Base-by-base conservation (phyloP, 1,284 basidiomycete genomes). In the Trametes hirsuta region DNA sequence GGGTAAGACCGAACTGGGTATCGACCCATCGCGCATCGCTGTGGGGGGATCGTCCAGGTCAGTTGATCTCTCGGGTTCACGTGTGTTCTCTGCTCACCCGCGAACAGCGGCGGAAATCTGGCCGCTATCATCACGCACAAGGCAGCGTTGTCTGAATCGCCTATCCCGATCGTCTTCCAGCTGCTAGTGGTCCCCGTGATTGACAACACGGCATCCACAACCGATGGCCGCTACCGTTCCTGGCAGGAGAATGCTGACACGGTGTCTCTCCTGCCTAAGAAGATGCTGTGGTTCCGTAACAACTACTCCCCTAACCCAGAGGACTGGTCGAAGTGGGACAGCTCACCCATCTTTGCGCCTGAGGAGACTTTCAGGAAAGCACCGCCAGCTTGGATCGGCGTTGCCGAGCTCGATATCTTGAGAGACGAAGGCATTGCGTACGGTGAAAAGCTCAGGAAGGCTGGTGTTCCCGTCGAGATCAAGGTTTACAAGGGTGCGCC, bases 11-110 rank as follows among this genome's bases (percentile, higher is more conserved):
- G 69, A 74, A 12, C 71, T 86, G 22, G 74, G 72, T 14, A 72
- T 80, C 34, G 75, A 86, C 66, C 67, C 71, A 24, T 68, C 71
- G 22, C 75, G 76, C 55, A 77, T 85, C 45, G 84, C 83, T 3
- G 77, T 84, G 18, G 88, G 88, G 6, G 90, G 90, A 24, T 87
- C 84, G 1, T 91, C 89, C 1, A 90, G 88, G 87, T 84, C 40
- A 41, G 39, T 47, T 24, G 5, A 14, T 41, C 30, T 18, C 9
- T 30, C 8, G 34, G 5, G 9, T 12, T 0, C 24, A 21, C 14
- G 15, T 21, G 15, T 12, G 46, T 34, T 12, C 15, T 22, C 18
- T 2, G 35, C 53, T 65, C 45, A 53, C 35, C 34, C 15, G 40
- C 36, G 51, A 3, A 1, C 55, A 90, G 87, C 58, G 90, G 90